Evolutionary conservation across 441 rosid genomes (phyloP), one percentile per base, ranked within the genome.

Genomic region (Jatropha multifida): DNA sequence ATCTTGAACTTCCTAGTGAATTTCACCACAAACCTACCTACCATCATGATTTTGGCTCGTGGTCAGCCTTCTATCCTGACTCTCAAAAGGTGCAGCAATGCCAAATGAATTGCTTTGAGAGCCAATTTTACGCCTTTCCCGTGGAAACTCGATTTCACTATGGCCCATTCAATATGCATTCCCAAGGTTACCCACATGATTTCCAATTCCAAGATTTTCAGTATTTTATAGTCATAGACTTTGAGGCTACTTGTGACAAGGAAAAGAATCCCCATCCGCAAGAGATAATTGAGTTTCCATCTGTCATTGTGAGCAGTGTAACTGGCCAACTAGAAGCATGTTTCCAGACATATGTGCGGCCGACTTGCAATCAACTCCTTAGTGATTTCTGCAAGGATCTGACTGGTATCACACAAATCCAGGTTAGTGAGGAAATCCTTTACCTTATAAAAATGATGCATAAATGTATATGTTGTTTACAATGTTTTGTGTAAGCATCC

Each of bases 221-320:
- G 69, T 88, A 89, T 69, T 87, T 90, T 82, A 89, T 86, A 77
- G 93, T 90, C 56, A 87, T 89, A 74, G 95, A 90, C 81, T 90
- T 90, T 76, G 95, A 89, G 87, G 95, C 93, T 66, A 89, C 93
- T 20, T 90, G 95, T 68, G 93, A 85, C 77, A 89, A 84, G 81
- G 93, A 84, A 72, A 85, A 73, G 79, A 87, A 81, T 67, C 90
- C 86, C 55, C 90, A 90, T 79, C 95, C 91, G 3, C 91, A 87
- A 73, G 95, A 90, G 85, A 90, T 90, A 55, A 90, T 90, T 48
- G 93, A 90, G 86, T 89, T 90, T 71, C 95, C 95, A 41, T 87
- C 95, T 59, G 91, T 89, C 65, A 74, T 90, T 10, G 93, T 90
- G 74, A 89, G 81, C 65, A 82, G 93, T 76, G 71, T 73, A 55